phyloP scores from a whole-genome alignment of 202 grass and related monocot species.

The Setaria viridis region DNA sequence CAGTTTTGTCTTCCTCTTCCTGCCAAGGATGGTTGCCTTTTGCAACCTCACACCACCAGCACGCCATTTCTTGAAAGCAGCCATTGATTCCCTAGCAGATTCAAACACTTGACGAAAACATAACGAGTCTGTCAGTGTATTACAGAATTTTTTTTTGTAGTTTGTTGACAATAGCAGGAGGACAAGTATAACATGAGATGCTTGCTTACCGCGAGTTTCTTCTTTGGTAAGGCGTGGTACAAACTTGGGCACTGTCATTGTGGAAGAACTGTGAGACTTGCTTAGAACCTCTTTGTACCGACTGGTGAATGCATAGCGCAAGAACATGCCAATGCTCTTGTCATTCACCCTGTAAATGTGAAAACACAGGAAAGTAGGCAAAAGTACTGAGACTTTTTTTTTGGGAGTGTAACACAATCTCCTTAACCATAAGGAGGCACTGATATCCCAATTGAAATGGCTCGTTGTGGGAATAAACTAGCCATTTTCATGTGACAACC shows the following conservation, averaged over 20 bases:
- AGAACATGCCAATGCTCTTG: constrained; percentile 75
- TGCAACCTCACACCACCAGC: constrained; percentile 65
- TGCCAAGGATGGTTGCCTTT: constrained; percentile 80
- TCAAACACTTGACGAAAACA: constrained; percentile 61
- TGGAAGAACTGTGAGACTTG: constrained; percentile 80
- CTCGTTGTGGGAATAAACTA: neutral
- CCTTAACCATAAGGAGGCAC: neutral
- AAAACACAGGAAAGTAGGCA: constrained; percentile 9
- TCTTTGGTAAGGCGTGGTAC: constrained; percentile 75
- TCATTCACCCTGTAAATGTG: constrained; percentile 64
- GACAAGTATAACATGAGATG: neutral
- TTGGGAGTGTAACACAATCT: neutral
- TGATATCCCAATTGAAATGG: neutral
- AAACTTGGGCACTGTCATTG: constrained; percentile 68
- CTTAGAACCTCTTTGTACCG: constrained; percentile 94
- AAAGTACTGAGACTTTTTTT: neutral
- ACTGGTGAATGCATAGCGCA: constrained; percentile 72
- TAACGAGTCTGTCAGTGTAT: neutral
- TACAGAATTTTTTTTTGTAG: neutral
- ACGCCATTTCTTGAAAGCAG: constrained; percentile 83
- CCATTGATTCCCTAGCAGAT: constrained; percentile 78
- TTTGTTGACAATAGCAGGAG: neutral
- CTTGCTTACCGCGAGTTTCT: constrained; percentile 60
- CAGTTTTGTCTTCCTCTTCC: constrained; percentile 77
- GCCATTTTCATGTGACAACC: neutral